phyloP scores from a whole-genome alignment of 2,329 filamentous ascomycete genomes.

The Microcyclospora tardicrescens region DNA sequence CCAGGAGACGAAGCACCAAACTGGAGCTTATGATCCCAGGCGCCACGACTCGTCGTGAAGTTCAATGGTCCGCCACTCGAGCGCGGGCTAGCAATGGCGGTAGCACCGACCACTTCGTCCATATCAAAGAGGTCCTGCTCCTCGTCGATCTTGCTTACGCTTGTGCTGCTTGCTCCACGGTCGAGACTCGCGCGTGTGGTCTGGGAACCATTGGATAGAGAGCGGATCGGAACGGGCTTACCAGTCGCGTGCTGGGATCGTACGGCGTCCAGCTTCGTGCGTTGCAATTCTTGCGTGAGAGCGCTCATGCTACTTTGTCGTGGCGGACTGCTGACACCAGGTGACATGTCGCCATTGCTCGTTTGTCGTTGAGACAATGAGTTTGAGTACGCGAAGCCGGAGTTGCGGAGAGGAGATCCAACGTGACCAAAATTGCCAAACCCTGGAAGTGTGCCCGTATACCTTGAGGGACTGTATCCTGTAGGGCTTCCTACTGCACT shows the following conservation, averaged over 20 bases:
- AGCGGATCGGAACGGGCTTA: slow-evolving; percentile 2
- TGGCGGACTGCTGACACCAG: slow-evolving; percentile 39
- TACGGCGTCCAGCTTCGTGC: slow-evolving; percentile 24
- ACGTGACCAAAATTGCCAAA: slow-evolving; percentile 26
- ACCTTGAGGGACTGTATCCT: slow-evolving; percentile 49
- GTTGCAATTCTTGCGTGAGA: slow-evolving; percentile 42
- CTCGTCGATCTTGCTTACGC: slow-evolving; percentile 18
- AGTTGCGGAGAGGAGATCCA: slow-evolving; percentile 31
- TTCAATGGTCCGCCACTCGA: background rate
- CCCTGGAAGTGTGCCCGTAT: slow-evolving; percentile 34
- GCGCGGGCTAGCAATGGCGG: background rate
- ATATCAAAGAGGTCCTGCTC: slow-evolving; percentile 22
- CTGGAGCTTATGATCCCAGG: background rate
- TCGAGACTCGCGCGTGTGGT: slow-evolving; percentile 11
- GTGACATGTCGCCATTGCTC: slow-evolving; percentile 23
- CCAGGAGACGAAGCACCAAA: slow-evolving; percentile 2
- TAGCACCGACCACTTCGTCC: slow-evolving; percentile 15
- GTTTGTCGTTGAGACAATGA: slow-evolving; percentile 7
- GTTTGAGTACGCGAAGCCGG: slow-evolving; percentile 12
- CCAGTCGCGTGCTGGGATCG: slow-evolving; percentile 8
- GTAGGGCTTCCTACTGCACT: slow-evolving; percentile 38
- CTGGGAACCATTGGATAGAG: slow-evolving; percentile 7
- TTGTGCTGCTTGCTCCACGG: slow-evolving; percentile 16
- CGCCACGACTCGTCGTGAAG: background rate
- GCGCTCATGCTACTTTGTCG: slow-evolving; percentile 47